Conservation (phyloP, 345 rosid genomes). For the Cardiospermum halicacabum region DNA sequence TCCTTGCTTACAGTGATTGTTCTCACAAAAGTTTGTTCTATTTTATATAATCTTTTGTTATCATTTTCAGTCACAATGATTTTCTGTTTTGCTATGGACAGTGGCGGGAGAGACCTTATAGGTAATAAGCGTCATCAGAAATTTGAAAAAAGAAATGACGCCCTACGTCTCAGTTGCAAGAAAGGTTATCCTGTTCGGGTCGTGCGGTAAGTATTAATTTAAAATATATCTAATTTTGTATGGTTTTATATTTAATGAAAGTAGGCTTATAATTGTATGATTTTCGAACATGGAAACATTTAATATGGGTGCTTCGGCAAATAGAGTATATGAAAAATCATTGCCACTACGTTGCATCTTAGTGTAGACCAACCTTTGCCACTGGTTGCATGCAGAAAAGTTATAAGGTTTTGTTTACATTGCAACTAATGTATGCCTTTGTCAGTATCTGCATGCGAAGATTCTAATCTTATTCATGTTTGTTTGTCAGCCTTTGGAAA, state of each 20-base stretch:
- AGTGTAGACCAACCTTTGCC: background rate
- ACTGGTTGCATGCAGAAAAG: background rate
- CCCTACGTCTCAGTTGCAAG: conserved; percentile 52
- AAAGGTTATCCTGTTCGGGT: conserved; percentile 69
- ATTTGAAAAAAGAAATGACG: conserved; percentile 45
- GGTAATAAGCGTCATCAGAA: conserved; percentile 58
- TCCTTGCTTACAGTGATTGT: no score
- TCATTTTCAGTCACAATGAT: background rate
- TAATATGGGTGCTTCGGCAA: background rate
- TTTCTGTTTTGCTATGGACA: conserved; percentile 7
- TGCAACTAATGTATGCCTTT: background rate
- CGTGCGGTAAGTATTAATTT: conserved; percentile 36
- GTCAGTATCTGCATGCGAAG: background rate
- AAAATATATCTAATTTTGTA: background rate
- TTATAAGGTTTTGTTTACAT: background rate
- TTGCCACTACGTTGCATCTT: background rate
- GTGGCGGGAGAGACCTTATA: conserved; percentile 66
- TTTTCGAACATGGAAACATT: background rate
- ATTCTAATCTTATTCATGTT: background rate
- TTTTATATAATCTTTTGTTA: conserved; percentile 3
- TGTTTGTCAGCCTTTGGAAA: background rate
- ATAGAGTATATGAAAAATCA: background rate
- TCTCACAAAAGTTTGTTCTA: no score
- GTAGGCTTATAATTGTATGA: background rate
- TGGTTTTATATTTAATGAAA: background rate